Base-by-base conservation (phyloP, 2,329 filamentous ascomycete species). In the Malbranchea zuffiana region DNA sequence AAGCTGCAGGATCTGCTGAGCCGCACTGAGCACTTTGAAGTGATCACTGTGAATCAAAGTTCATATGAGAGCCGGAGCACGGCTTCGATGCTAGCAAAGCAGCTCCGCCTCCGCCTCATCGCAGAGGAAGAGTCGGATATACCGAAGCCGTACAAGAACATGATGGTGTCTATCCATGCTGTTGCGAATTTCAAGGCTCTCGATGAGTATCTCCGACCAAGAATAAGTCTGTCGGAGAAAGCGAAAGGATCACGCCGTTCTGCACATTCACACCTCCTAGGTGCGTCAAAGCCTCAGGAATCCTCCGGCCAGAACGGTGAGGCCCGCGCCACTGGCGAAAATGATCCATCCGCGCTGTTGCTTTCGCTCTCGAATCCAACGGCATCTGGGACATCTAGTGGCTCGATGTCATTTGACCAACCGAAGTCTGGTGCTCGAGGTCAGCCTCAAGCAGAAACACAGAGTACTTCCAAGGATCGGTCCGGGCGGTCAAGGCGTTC, bases 141-240 rank as follows among this genome's bases (percentile, higher is more conserved):
- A 42, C 90, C 90, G 12, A 73, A 78, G 23, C 71, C 80, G 0
- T 96, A 93, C 55, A 75, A 83, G 15, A 94, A 88, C 48, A 92
- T 98, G 45, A 95, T 95, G 81, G 90, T 98, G 1, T 93, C 86
- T 0, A 98, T 98, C 40, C 90, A 98, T 57, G 90, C 90, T 11
- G 96, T 98, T 52, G 88, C 90, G 2, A 96, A 87, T 0, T 96
- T 98, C 67, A 96, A 95, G 58, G 83, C 88, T 0, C 66, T 98
- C 16, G 90, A 96, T 54, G 90, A 98, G 55, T 98, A 96, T 57
- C 69, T 98, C 28, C 79, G 90, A 24, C 90, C 90, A 5, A 75
- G 88, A 43, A 93, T 98, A 41, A 85, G 71, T 50, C 58, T 90
- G 10, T 77, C 82, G 3, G 86, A 94, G 45, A 71, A 78, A 28